Evolutionary conservation across 2,329 filamentous ascomycete species (phyloP).

Genomic region (Aureobasidium sp.): DNA sequence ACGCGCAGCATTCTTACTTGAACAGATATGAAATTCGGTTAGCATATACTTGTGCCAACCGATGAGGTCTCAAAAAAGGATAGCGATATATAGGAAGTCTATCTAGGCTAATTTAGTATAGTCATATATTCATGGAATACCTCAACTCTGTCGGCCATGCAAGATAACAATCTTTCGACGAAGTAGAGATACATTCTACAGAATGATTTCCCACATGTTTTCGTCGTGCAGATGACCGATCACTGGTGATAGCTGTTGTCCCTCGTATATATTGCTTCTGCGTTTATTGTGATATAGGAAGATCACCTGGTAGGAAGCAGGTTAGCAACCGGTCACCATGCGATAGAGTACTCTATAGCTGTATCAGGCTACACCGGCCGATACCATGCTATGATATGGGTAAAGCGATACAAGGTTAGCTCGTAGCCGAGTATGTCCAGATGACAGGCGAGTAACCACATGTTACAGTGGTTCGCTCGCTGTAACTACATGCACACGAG

Average conservation of each 20-base stretch:
- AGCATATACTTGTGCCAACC: too few species aligned
- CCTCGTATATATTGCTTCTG: background rate
- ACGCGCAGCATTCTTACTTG: background rate
- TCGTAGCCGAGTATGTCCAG: conserved; percentile 1
- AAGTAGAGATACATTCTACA: background rate
- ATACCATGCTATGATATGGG: background rate
- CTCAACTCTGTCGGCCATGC: too few species aligned
- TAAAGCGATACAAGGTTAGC: conserved; percentile 2
- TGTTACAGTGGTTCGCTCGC: conserved; percentile 2
- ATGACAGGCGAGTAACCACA: conserved; percentile 7
- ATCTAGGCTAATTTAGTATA: too few species aligned
- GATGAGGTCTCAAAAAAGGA: too few species aligned
- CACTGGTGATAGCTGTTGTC: background rate
- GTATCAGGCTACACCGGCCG: background rate
- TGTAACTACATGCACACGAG: conserved; percentile 8
- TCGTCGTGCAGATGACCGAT: background rate
- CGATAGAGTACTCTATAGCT: background rate
- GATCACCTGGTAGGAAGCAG: background rate
- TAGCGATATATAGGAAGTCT: too few species aligned
- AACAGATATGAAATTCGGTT: background rate
- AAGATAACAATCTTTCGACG: too few species aligned
- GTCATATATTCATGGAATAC: too few species aligned
- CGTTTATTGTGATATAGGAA: background rate
- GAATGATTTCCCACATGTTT: background rate
- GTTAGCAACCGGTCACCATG: background rate